These are phyloP conservation scores for Rubia yunnanensis DNA, from an alignment of 257 asterid species.

Conservation along the genomic window DNA sequence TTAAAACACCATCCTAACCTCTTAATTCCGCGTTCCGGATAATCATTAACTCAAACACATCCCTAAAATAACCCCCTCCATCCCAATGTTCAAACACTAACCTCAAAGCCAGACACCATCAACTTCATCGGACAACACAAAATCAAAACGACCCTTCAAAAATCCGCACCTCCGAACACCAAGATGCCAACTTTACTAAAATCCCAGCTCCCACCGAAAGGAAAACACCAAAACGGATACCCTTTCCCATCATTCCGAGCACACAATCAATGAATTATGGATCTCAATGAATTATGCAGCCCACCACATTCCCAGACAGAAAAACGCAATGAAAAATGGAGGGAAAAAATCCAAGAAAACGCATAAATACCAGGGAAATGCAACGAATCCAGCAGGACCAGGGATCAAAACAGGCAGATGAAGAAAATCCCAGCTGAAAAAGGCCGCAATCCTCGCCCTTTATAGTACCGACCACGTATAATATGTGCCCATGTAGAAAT, in stretches of 20 bases:
- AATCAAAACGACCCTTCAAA: background rate
- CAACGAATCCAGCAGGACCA: background rate
- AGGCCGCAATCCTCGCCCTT: background rate
- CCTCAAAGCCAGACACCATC: background rate
- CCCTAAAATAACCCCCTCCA: background rate
- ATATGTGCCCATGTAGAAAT: background rate
- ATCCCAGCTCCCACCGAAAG: background rate
- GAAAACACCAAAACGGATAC: background rate
- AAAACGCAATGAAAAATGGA: background rate
- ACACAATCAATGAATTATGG: slow-evolving; percentile 5
- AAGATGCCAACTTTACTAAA: slow-evolving; percentile 4
- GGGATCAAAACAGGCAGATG: slow-evolving; percentile 5
- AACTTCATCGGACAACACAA: background rate
- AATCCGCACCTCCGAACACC: background rate
- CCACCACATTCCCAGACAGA: slow-evolving; percentile 2
- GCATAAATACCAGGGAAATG: slow-evolving; percentile 4
- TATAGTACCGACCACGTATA: background rate
- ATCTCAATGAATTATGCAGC: background rate
- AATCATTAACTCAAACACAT: background rate
- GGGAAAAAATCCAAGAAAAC: background rate
- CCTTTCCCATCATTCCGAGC: background rate
- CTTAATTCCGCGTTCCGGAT: background rate
- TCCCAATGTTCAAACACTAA: background rate
- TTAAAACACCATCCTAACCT: background rate
- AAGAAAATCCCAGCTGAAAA: background rate